phyloP scores from a whole-genome alignment of 371 early-diverging fungal species.

The Mortierella sp. region DNA sequence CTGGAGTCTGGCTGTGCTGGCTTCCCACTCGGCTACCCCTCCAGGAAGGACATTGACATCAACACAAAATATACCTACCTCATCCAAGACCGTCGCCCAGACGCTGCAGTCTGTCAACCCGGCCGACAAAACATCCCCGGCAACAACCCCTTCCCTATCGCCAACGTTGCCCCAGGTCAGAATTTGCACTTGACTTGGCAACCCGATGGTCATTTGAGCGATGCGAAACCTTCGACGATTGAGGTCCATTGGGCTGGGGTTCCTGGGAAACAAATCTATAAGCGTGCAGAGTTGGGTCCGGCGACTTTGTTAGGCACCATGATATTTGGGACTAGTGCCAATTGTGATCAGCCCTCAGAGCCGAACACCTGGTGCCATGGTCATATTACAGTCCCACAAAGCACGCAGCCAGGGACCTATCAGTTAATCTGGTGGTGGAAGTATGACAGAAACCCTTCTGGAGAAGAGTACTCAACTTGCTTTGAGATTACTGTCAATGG shows the following conservation, averaged over 20 bases:
- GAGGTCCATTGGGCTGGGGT: slow-evolving; percentile 46
- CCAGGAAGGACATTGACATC: slow-evolving; percentile 59
- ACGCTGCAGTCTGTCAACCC: slow-evolving; percentile 52
- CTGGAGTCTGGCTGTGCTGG: slow-evolving; percentile 45
- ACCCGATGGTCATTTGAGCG: slow-evolving; percentile 58
- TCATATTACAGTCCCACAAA: slow-evolving; percentile 30
- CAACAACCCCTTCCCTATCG: slow-evolving; percentile 51
- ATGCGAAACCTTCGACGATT: slow-evolving; percentile 38
- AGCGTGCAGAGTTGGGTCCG: slow-evolving; percentile 35
- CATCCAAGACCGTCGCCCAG: slow-evolving; percentile 38
- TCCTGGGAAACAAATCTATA: slow-evolving; percentile 20
- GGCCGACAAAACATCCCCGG: slow-evolving; percentile 47
- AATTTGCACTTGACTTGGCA: slow-evolving; percentile 47
- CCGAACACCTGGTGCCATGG: slow-evolving; percentile 59
- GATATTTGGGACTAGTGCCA: slow-evolving; percentile 43
- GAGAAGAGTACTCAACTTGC: slow-evolving; percentile 61
- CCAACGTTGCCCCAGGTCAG: slow-evolving; percentile 42
- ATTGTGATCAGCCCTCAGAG: slow-evolving; percentile 41
- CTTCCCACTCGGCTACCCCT: slow-evolving; percentile 63
- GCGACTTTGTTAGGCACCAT: slow-evolving; percentile 37
- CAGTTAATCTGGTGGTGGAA: slow-evolving; percentile 63
- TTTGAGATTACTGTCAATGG: slow-evolving; percentile 53
- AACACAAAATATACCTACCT: slow-evolving; percentile 63
- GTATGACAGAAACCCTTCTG: slow-evolving; percentile 54
- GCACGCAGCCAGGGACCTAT: slow-evolving; percentile 47